Evolutionary conservation across 345 rosid genomes (phyloP).

Genomic region (Eucalyptus fibrosa): DNA sequence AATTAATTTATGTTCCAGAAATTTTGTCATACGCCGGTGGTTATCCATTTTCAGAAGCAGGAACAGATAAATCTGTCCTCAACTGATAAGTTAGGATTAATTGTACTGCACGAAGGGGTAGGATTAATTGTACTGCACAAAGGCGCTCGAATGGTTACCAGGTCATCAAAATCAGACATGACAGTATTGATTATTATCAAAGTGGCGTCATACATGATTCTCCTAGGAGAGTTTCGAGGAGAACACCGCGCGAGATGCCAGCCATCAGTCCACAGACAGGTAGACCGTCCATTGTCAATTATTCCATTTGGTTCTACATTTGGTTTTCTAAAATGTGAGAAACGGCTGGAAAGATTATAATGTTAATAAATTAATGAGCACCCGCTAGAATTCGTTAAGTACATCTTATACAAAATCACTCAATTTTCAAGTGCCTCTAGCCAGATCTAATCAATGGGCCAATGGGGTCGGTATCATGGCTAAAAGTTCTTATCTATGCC

Average conservation of each 20-base stretch:
- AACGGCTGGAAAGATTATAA: neutral
- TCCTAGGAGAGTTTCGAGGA: neutral
- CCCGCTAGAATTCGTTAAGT: neutral
- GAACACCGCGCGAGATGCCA: neutral
- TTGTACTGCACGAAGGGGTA: neutral
- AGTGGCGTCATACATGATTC: neutral
- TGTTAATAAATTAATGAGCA: neutral
- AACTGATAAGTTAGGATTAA: neutral
- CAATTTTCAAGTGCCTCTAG: neutral
- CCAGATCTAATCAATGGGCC: neutral
- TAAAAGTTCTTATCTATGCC: neutral
- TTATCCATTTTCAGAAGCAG: neutral
- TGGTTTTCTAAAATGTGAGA: neutral
- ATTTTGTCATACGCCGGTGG: fast-evolving
- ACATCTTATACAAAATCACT: neutral
- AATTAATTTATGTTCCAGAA: fast-evolving
- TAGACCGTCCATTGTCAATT: neutral
- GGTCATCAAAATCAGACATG: neutral
- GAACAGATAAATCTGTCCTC: neutral
- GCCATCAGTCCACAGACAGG: neutral
- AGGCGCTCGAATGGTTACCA: neutral
- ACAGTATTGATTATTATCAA: neutral
- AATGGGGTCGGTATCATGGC: neutral
- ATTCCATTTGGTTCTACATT: neutral
- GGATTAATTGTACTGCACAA: neutral